phyloP scores from a whole-genome alignment of 345 rosid genomes.

The Combretum micranthum region DNA sequence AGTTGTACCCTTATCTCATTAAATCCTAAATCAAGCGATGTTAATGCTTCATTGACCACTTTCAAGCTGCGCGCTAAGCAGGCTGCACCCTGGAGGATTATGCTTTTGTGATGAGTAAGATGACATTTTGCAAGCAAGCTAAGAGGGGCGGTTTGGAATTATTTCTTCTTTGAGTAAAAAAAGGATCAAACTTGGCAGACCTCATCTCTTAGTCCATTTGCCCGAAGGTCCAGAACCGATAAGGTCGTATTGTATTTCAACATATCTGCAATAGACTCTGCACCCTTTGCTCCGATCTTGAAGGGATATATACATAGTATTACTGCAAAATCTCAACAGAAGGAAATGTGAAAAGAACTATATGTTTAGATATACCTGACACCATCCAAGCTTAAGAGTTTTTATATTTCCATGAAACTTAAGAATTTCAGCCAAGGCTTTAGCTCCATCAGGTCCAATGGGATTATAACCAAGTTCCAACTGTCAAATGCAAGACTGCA shows the following conservation, averaged over 20 bases:
- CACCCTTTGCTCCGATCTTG: conserved; percentile 90
- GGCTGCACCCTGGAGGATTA: conserved; percentile 62
- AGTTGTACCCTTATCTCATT: conserved; percentile 75
- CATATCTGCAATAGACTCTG: conserved; percentile 77
- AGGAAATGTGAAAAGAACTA: background rate
- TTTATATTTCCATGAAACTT: conserved; percentile 86
- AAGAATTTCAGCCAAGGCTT: conserved; percentile 77
- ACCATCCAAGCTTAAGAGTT: conserved; percentile 95
- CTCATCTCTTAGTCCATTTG: conserved; percentile 91
- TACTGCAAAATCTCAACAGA: background rate
- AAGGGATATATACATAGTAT: conserved; percentile 12
- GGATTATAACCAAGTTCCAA: conserved; percentile 94
- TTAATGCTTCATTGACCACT: conserved; percentile 92
- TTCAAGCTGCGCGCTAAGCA: conserved; percentile 85
- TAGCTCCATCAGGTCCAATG: conserved; percentile 78
- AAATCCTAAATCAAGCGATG: conserved; percentile 81
- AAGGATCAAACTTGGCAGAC: conserved; percentile 26
- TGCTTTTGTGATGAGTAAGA: background rate
- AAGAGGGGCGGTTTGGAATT: background rate
- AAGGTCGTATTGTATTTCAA: conserved; percentile 81
- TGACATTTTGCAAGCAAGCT: background rate
- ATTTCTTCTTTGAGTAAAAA: background rate
- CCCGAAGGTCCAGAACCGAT: conserved; percentile 79
- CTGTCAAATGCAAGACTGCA: conserved; percentile 23
- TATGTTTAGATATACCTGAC: conserved; percentile 50